Base-by-base conservation (phyloP, 805 yeast species). In the Saccharomycopsis javanensis region DNA sequence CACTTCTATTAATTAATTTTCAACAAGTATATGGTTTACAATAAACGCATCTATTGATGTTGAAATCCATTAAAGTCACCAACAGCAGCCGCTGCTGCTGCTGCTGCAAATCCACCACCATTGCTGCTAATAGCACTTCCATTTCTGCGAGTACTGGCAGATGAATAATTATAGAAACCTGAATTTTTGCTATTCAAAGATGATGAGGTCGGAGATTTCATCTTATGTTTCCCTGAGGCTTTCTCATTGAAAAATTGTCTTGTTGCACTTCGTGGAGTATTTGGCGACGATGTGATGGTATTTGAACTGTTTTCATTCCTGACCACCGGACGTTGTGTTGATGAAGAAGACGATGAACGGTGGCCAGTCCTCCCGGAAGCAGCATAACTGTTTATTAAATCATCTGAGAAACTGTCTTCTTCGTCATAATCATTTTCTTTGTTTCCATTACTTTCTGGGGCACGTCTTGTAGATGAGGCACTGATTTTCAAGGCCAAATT, bases 1-100 rank as follows among this genome's bases (percentile, higher is more conserved):
- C 3, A 11, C 13, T 31, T 31, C 13, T 31, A 7, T 15, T 31
- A 31, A 2, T 7, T 31, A 31, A 31, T 4, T 5, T 11, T 15
- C 10, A 31, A 30, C 10, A 15, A 23, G 15, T 46, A 25, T 23
- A 6, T 13, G n/a, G 50, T 13, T 11, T 46, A 11, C n/a, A 37
- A n/a, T 16, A 16, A 10, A 16, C 25, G 15, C 2, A n/a, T 18
- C 10, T 42, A 42, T 3, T 42, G 28, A 42, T 42, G 48, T n/a
- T n/a, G 48, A 25, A 23, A 42, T 27, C 25, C 25, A 48, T 16
- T 48, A 25, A 11, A 46, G 18, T 50, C 25, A 25, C 20, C 64
- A 64, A 65, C 66, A 0, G 69, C 70, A n/a, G 71, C 71, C 2
- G 70, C 70, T 0, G 71, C 71, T 4, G 69, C 71, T 31, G 71